phyloP scores from a whole-genome alignment of 129 eudicot species.

The Cynara cardunculus region DNA sequence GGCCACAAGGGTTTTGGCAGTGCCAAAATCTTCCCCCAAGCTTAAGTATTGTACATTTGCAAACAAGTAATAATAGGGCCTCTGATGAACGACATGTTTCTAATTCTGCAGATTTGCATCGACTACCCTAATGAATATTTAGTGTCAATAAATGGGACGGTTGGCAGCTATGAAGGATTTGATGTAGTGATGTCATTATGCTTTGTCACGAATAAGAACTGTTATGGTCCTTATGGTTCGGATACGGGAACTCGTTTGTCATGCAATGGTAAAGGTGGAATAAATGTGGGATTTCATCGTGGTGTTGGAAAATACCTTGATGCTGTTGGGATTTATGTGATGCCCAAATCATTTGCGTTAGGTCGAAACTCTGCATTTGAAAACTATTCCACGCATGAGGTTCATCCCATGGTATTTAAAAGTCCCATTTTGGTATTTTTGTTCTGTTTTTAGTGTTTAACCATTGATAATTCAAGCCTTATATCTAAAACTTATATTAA shows the following conservation, averaged over 20 bases:
- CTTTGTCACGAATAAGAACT: conserved; percentile 17
- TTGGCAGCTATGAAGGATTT: not conserved
- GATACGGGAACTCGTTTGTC: conserved; percentile 9
- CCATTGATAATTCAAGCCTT: no score
- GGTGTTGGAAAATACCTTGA: not conserved
- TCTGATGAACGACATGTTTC: not conserved
- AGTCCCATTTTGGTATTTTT: not conserved
- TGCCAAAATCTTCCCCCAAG: no score
- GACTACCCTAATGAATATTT: conserved; percentile 9
- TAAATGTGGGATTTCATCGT: not conserved
- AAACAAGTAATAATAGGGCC: no score
- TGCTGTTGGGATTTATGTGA: conserved; percentile 24
- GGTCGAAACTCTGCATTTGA: not conserved
- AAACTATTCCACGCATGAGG: not conserved
- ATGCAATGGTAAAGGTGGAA: conserved; percentile 1
- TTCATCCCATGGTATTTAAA: not conserved
- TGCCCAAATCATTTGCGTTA: not conserved
- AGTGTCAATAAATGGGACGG: not conserved
- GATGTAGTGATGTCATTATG: conserved; percentile 1
- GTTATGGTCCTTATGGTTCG: conserved; percentile 32
- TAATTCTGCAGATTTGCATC: not conserved
- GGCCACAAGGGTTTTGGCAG: no score
- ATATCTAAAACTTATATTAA: no score
- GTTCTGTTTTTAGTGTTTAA: not conserved
- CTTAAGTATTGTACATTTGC: no score